Evolutionary conservation across 2,329 filamentous ascomycete species (phyloP).

Genomic region (Huntiella decipiens): DNA sequence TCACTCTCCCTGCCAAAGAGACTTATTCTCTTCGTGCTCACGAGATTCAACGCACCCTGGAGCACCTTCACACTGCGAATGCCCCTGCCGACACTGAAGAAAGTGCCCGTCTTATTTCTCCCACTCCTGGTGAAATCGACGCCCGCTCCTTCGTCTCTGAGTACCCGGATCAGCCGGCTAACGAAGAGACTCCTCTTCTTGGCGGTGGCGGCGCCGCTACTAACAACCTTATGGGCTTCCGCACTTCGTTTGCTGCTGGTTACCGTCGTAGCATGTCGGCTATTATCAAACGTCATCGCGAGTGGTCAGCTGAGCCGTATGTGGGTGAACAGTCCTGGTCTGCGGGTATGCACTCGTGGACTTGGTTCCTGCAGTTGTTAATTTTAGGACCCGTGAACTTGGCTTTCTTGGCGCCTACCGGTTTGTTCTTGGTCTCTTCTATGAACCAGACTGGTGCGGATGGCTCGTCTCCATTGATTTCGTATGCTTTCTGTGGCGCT

Average conservation of each 20-base stretch:
- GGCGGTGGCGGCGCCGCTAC: constrained; percentile 13
- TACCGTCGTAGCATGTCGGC: constrained; percentile 31
- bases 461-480: constrained; percentile 50
- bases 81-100: constrained; percentile 8
- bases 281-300: constrained; percentile 18
- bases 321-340: constrained; percentile 76
- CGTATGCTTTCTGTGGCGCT: constrained; percentile 50
- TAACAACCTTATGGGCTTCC: constrained; percentile 15
- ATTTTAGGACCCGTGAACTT: constrained; percentile 60
- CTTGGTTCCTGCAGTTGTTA: constrained; percentile 75
- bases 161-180: constrained; percentile 3
- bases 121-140: constrained; percentile 18
- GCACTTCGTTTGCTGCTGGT: constrained; percentile 34
- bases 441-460: constrained; percentile 70
- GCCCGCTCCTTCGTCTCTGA: constrained; percentile 7
- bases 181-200: constrained; percentile 33
- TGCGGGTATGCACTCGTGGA: constrained; percentile 55
- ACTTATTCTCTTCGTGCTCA: constrained; percentile 43
- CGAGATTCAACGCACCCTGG: constrained; percentile 19
- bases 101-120: constrained; percentile 9
- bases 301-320: constrained; percentile 26
- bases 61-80: neutral
- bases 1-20: constrained; percentile 53
- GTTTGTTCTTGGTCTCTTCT: constrained; percentile 50
- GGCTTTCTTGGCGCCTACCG: constrained; percentile 58